These are phyloP conservation scores for Wickerhamiella sorbophila DNA, from an alignment of 805 yeast species.

Conservation along the genomic window DNA sequence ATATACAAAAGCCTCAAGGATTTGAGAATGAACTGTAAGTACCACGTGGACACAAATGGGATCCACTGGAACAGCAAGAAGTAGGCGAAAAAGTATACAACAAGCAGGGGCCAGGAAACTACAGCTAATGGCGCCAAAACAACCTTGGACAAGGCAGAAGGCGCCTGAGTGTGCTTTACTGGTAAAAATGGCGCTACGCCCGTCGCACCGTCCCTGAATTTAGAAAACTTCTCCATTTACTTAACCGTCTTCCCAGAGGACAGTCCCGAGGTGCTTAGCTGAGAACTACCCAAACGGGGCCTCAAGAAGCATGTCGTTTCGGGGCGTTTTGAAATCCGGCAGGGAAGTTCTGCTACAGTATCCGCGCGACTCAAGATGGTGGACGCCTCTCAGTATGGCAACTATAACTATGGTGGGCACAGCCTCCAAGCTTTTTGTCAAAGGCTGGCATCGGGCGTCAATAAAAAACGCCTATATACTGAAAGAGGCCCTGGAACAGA, in stretches of 20 bases:
- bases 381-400: conserved; percentile 57
- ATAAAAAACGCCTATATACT: conserved; percentile 49
- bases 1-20: conserved; percentile 13
- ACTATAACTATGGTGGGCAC: conserved; percentile 56
- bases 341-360: conserved; percentile 51
- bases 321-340: conserved; percentile 29
- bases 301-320: conserved; percentile 3
- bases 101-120: conserved; percentile 24
- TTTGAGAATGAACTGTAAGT: conserved; percentile 7
- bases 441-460: conserved; percentile 47
- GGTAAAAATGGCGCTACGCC: conserved; percentile 84
- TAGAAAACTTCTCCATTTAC: conserved; percentile 66
- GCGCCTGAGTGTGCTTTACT: conserved; percentile 8
- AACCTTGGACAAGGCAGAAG: conserved; percentile 49
- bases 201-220: conserved; percentile 78
- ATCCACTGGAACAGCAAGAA: not conserved
- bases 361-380: conserved; percentile 42
- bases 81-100: not conserved
- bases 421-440: conserved; percentile 46
- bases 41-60: conserved; percentile 5
- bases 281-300: not conserved
- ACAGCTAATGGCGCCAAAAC: conserved; percentile 68
- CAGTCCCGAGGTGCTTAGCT: not conserved
- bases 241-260: not conserved
- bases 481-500: conserved; percentile 46